Conservation (phyloP, 2,329 filamentous ascomycete species). For the Tolypocladium pustulatum region DNA sequence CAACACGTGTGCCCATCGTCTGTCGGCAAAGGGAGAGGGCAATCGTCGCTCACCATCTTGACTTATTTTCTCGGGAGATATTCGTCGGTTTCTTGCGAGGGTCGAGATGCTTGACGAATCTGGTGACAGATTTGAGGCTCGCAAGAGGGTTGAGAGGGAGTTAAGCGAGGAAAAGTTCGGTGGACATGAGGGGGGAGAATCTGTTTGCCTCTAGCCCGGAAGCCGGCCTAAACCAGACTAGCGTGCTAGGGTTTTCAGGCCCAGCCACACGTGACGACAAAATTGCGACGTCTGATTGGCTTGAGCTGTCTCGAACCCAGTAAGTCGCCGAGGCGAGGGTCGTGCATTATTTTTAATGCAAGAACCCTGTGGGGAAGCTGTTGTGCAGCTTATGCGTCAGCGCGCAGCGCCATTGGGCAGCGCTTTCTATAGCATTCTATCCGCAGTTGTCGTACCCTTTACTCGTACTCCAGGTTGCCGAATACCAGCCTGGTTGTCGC, state of each 20-base stretch:
- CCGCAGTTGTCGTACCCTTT: not conserved
- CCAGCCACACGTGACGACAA: conserved; percentile 25
- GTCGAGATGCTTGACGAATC: conserved; percentile 39
- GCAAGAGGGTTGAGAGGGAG: conserved; percentile 34
- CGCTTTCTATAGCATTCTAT: not conserved
- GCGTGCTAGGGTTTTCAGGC: conserved; percentile 26
- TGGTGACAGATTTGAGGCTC: conserved; percentile 45
- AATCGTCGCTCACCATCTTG: conserved; percentile 56
- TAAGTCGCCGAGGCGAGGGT: not conserved
- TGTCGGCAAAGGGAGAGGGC: conserved; percentile 6
- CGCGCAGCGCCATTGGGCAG: not conserved
- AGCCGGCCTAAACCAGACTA: conserved; percentile 26
- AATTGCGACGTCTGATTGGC: conserved; percentile 8
- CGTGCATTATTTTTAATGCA: conserved; percentile 5
- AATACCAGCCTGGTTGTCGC: not conserved
- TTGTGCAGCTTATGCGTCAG: conserved; percentile 4
- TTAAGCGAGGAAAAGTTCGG: conserved; percentile 40
- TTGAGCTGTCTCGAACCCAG: not conserved
- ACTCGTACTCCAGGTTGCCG: not conserved
- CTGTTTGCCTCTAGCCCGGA: conserved; percentile 24
- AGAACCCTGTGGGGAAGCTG: not conserved
- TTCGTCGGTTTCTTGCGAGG: conserved; percentile 35
- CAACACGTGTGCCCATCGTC: conserved; percentile 9
- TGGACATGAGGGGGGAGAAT: conserved; percentile 22
- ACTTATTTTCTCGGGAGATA: conserved; percentile 38